Percentiles rank a stretch among this genome's conserved stretches.
phyloP scores from a whole-genome alignment of 306 rosid genomes.

The Ceratonia siliqua region DNA sequence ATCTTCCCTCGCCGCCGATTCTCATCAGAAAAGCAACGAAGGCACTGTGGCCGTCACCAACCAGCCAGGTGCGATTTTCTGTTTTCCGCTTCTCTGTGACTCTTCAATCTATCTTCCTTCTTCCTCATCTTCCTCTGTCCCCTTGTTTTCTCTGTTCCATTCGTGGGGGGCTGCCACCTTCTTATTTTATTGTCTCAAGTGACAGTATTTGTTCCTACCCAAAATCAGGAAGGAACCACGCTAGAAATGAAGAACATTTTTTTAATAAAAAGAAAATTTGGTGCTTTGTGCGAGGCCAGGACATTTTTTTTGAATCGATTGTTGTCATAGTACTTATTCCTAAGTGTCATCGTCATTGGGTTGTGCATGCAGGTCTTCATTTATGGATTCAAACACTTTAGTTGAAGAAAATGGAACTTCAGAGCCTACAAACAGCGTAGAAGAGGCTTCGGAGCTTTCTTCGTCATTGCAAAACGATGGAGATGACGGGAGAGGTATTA shows the following conservation, averaged over 20 bases:
- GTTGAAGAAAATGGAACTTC: conserved; percentile 48
- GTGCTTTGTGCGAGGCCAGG: neutral
- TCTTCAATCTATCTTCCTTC: too few relatives aligned
- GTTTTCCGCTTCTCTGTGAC: neutral
- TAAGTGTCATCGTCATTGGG: neutral
- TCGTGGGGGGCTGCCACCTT: neutral
- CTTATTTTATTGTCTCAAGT: neutral
- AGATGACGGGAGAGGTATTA: conserved; percentile 65
- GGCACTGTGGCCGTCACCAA: neutral
- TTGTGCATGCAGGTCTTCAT: conserved; percentile 23
- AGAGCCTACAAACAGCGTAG: conserved; percentile 44
- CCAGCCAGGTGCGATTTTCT: neutral
- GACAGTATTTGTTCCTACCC: neutral
- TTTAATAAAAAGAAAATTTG: neutral
- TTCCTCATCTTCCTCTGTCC: neutral
- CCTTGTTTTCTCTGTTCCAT: neutral
- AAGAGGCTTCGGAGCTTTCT: conserved; percentile 45
- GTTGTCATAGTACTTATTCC: neutral
- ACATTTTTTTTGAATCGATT: neutral
- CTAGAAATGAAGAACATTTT: neutral
- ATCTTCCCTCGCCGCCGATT: neutral
- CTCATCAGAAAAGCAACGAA: neutral
- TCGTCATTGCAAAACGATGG: conserved; percentile 45
- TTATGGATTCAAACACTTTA: conserved; percentile 48
- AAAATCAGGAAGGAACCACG: neutral